Evolutionary conservation across 2,329 filamentous ascomycete species (phyloP).

Genomic region (Pseudocercospora fijiensis): DNA sequence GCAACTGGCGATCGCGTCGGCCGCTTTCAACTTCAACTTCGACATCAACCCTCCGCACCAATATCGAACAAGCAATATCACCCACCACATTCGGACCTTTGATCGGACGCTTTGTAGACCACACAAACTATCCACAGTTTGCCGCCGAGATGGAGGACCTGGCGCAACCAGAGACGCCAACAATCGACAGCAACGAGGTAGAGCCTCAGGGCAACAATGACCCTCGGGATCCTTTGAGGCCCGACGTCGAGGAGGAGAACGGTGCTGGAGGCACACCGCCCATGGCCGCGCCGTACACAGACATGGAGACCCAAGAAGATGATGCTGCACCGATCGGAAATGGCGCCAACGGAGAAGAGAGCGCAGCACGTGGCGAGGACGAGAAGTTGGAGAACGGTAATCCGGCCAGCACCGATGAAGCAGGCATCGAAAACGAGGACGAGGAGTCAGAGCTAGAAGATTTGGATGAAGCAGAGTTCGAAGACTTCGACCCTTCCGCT

Average conservation of each 20-base stretch:
- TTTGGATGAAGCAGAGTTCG: slow-evolving; percentile 64
- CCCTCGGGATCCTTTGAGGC: slow-evolving; percentile 46
- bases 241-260: slow-evolving; percentile 52
- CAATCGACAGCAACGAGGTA: slow-evolving; percentile 43
- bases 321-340: slow-evolving; percentile 33
- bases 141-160: slow-evolving; percentile 45
- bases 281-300: slow-evolving; percentile 44
- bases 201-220: slow-evolving; percentile 51
- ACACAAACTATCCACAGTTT: neutral
- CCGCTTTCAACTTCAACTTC: slow-evolving; percentile 6
- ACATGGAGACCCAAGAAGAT: slow-evolving; percentile 47
- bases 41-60: neutral
- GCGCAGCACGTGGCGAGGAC: slow-evolving; percentile 33
- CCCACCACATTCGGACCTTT: neutral
- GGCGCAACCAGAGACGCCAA: slow-evolving; percentile 37
- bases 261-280: slow-evolving; percentile 44
- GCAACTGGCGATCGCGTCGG: neutral
- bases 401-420: slow-evolving; percentile 32
- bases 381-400: slow-evolving; percentile 20
- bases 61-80: neutral
- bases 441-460: slow-evolving; percentile 63
- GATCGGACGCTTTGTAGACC: neutral
- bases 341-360: slow-evolving; percentile 22
- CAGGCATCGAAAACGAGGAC: slow-evolving; percentile 52
- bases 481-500: slow-evolving; percentile 62